These are phyloP conservation scores for Zymoseptoria crescenta DNA, from an alignment of 2,329 filamentous ascomycete genomes.

Conservation along the genomic window DNA sequence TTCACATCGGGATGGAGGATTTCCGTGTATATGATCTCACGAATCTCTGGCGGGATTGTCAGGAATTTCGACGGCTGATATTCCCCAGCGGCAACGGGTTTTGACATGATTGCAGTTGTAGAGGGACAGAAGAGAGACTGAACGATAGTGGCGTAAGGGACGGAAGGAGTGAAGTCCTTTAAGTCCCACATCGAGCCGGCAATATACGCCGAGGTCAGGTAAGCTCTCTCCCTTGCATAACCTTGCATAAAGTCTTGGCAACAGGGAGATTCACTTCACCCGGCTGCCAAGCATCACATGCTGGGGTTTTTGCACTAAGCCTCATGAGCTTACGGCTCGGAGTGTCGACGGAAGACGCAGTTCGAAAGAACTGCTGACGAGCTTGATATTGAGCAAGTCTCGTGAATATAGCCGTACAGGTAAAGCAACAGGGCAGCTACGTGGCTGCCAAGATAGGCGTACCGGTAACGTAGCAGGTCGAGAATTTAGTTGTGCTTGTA, in stretches of 20 bases:
- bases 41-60: slow-evolving; percentile 29
- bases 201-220: background rate
- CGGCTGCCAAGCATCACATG: background rate
- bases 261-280: background rate
- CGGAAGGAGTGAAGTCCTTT: background rate
- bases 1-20: slow-evolving; percentile 27
- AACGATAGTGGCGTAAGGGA: background rate
- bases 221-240: background rate
- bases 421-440: too few relatives aligned
- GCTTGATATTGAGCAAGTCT: background rate
- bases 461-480: too few relatives aligned
- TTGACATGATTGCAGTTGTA: background rate
- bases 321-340: background rate
- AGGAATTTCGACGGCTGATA: slow-evolving; percentile 12
- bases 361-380: background rate
- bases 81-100: background rate
- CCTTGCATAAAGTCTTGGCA: background rate
- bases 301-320: background rate
- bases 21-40: slow-evolving; percentile 30
- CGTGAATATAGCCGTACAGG: too few relatives aligned
- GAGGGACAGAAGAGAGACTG: background rate
- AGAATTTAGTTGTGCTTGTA: too few relatives aligned
- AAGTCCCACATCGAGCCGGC: background rate
- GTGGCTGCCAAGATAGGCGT: too few relatives aligned
- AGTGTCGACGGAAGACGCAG: background rate